Conservation (phyloP, 2,329 filamentous ascomycete species). For the Neoscytalidium dimidiatum region DNA sequence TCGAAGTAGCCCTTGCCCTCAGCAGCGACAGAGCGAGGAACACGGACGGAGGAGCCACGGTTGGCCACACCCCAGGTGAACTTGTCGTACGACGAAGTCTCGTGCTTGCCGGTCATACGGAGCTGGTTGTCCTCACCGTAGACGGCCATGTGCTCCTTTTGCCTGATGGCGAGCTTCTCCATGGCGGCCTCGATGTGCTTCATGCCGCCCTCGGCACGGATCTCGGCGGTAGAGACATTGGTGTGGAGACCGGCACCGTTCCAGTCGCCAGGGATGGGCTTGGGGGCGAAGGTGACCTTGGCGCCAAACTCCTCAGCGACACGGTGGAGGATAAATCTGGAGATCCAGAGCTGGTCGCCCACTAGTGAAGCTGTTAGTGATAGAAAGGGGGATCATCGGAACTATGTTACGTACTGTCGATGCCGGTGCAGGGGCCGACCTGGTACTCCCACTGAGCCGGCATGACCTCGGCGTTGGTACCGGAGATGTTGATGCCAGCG, state of each 20-base stretch:
- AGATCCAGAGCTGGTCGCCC: slow-evolving; percentile 96
- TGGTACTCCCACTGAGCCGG: slow-evolving; percentile 98
- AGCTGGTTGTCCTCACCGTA: slow-evolving; percentile 96
- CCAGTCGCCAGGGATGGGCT: slow-evolving; percentile 95
- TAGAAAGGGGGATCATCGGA: slow-evolving; percentile 22
- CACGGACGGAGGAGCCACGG: slow-evolving; percentile 91
- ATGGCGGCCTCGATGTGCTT: slow-evolving; percentile 85
- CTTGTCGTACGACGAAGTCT: slow-evolving; percentile 90
- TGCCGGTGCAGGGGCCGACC: slow-evolving; percentile 85
- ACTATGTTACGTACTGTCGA: slow-evolving; percentile 68
- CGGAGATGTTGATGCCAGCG: slow-evolving; percentile 88
- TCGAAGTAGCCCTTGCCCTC: slow-evolving; percentile 97
- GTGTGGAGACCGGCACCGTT: slow-evolving; percentile 92
- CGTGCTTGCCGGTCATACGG: slow-evolving; percentile 89
- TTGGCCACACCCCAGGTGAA: slow-evolving; percentile 96
- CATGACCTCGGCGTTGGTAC: slow-evolving; percentile 99
- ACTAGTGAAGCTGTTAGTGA: slow-evolving; percentile 50
- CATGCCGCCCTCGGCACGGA: slow-evolving; percentile 90
- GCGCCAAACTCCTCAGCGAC: slow-evolving; percentile 96
- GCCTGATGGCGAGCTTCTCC: slow-evolving; percentile 53
- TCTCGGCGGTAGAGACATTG: slow-evolving; percentile 90
- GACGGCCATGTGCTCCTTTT: slow-evolving; percentile 71
- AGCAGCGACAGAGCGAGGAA: slow-evolving; percentile 80
- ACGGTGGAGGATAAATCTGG: slow-evolving; percentile 83
- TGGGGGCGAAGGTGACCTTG: slow-evolving; percentile 93